Percentiles rank a stretch among this genome's conserved stretches.
phyloP scores from a whole-genome alignment of 73 alveolate species.

The Blepharisma stoltei region DNA sequence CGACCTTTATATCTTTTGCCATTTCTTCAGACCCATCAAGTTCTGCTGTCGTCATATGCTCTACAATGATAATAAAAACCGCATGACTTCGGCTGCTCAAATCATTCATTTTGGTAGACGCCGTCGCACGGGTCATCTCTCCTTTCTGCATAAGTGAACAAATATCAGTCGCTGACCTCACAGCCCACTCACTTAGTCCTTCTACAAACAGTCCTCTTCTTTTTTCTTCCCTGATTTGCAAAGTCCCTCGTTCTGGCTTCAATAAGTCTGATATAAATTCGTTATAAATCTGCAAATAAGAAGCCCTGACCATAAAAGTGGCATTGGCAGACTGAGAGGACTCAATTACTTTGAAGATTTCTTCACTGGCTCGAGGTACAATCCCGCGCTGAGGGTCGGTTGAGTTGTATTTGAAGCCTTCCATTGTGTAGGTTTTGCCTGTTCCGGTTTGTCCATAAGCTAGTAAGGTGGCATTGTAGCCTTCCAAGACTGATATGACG shows the following conservation, averaged over 20 bases:
- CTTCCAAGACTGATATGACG: slow-evolving; percentile 83
- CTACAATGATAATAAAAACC: slow-evolving; percentile 94
- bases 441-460: slow-evolving; percentile 99
- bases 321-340: slow-evolving; percentile 66
- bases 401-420: slow-evolving; percentile 92
- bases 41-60: slow-evolving; percentile 30
- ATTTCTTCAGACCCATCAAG: slow-evolving; percentile 33
- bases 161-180: slow-evolving; percentile 94
- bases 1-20: slow-evolving; percentile 78
- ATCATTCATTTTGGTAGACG: slow-evolving; percentile 98
- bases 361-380: slow-evolving; percentile 96
- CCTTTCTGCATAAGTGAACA: slow-evolving; percentile 94
- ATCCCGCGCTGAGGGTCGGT: slow-evolving; percentile 95
- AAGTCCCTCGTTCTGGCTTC: slow-evolving; percentile 90
- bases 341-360: slow-evolving; percentile 85
- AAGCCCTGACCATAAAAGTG: slow-evolving; percentile 89
- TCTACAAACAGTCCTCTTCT: slow-evolving; percentile 99
- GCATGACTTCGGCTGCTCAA: slow-evolving; percentile 97
- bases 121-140: slow-evolving; percentile 91
- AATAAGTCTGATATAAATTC: slow-evolving; percentile 96
- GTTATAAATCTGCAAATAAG: slow-evolving; percentile 94
- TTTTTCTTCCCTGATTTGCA: slow-evolving; percentile 79
- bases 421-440: slow-evolving; percentile 98
- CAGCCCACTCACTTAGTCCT: slow-evolving; percentile 99
- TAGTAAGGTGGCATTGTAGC: slow-evolving; percentile 95